A percentile compares a stretch with the other conserved stretches of the same genome.
Conservation (phyloP, 371 early-diverging fungal species). For the Synchytrium microbalum region DNA sequence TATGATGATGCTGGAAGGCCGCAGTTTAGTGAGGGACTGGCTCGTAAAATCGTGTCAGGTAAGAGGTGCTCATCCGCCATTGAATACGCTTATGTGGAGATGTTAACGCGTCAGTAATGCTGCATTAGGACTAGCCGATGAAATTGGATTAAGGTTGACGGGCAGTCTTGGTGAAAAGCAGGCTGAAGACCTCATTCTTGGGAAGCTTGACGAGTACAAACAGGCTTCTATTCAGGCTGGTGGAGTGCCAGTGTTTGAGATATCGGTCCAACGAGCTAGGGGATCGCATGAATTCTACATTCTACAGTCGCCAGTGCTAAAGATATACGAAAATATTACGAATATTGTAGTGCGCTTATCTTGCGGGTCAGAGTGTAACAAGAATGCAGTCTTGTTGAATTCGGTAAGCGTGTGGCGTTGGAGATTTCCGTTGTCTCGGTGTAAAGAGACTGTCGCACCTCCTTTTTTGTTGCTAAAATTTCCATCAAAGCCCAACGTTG, state of each 20-base stretch:
- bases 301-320: not conserved
- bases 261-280: not conserved
- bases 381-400: constrained; percentile 57
- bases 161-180: constrained; percentile 22
- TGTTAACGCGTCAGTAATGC: not conserved
- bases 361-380: constrained; percentile 55
- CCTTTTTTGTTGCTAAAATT: too few relatives aligned
- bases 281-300: not conserved
- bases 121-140: not conserved
- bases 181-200: constrained; percentile 15
- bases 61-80: not conserved
- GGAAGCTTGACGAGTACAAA: constrained; percentile 12
- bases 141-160: constrained; percentile 9
- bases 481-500: too few relatives aligned
- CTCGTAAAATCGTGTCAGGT: not conserved
- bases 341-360: constrained; percentile 65
- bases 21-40: not conserved
- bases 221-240: not conserved
- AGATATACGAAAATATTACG: constrained; percentile 61
- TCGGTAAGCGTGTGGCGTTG: too few relatives aligned
- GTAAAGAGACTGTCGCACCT: too few relatives aligned
- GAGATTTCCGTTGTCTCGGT: too few relatives aligned
- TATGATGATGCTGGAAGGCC: not conserved
- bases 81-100: not conserved
- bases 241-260: not conserved